Percentiles rank a stretch among this genome's conserved stretches.
Evolutionary conservation across 805 yeast genomes (phyloP).

Genomic region (Candida glaebosa): DNA sequence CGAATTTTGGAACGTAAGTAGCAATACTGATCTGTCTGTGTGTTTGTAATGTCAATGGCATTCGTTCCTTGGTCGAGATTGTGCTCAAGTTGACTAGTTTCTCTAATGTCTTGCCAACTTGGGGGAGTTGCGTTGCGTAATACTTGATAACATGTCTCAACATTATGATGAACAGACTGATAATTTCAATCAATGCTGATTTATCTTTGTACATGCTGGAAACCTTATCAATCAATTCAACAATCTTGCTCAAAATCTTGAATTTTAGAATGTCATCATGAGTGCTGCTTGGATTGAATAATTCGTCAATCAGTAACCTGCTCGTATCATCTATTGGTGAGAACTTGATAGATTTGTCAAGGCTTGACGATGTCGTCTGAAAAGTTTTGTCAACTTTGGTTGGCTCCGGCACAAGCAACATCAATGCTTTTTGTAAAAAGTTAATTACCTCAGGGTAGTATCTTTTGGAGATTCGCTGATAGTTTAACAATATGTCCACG

Average conservation of each 20-base stretch:
- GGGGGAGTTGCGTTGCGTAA: constrained; percentile 28
- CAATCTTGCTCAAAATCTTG: constrained; percentile 29
- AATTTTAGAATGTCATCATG: constrained; percentile 18
- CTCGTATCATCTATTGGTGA: constrained; percentile 4
- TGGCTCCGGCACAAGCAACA: constrained; percentile 42
- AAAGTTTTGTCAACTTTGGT: constrained; percentile 8
- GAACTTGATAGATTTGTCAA: constrained; percentile 16
- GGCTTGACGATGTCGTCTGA: constrained; percentile 7
- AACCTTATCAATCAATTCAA: constrained; percentile 28
- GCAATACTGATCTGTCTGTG: constrained; percentile 85
- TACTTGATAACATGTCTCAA: constrained; percentile 37
- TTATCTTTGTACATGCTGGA: constrained; percentile 57
- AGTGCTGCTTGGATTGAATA: constrained; percentile 8
- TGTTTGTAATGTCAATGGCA: constrained; percentile 75
- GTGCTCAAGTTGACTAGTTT: constrained; percentile 47
- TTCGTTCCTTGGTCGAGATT: constrained; percentile 25
- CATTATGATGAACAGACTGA: constrained; percentile 43
- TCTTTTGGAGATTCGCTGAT: constrained; percentile 79
- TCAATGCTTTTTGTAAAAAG: constrained; percentile 52
- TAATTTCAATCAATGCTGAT: constrained; percentile 57
- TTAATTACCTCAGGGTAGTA: constrained; percentile 73
- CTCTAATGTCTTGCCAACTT: constrained; percentile 39
- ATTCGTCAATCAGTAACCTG: constrained; percentile 8
- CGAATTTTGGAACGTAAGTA: constrained; percentile 84
- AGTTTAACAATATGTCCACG: constrained; percentile 61